Conservation (phyloP, 2,329 filamentous ascomycete species). For the Scedosporium apiospermum region DNA sequence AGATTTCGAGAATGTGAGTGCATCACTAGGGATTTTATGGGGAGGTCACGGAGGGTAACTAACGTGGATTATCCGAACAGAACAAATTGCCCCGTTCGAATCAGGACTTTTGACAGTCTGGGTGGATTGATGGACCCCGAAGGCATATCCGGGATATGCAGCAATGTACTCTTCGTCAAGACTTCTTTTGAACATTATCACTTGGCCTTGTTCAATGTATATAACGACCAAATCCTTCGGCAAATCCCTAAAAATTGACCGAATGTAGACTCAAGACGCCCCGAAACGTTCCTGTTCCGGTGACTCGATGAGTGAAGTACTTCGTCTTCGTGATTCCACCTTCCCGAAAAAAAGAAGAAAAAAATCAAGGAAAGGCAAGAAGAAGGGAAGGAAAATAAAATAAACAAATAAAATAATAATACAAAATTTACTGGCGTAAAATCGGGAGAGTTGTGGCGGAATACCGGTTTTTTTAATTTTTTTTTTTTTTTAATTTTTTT, state of each 20-base stretch:
- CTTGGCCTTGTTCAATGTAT: not conserved
- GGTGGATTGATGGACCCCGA: not conserved
- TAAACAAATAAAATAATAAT: too few relatives aligned
- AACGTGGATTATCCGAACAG: not conserved
- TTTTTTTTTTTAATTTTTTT: too few relatives aligned
- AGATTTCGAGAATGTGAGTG: not conserved
- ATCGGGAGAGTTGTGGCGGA: too few relatives aligned
- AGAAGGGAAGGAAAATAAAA: too few relatives aligned
- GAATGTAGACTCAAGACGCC: too few relatives aligned
- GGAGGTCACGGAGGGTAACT: not conserved
- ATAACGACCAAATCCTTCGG: not conserved
- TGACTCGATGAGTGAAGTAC: too few relatives aligned
- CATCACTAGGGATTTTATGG: not conserved
- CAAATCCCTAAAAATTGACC: not conserved
- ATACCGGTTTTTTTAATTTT: too few relatives aligned
- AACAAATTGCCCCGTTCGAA: not conserved
- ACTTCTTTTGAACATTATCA: not conserved
- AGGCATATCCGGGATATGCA: not conserved
- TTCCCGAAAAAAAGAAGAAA: too few relatives aligned
- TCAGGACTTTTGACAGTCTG: not conserved
- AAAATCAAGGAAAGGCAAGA: too few relatives aligned
- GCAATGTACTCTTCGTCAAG: not conserved
- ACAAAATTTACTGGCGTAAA: too few relatives aligned
- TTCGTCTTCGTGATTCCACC: too few relatives aligned
- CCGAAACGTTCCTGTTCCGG: too few relatives aligned